Evolutionary conservation across 805 yeast species (phyloP).

Genomic region (Cyberlindnera misumaiensis): DNA sequence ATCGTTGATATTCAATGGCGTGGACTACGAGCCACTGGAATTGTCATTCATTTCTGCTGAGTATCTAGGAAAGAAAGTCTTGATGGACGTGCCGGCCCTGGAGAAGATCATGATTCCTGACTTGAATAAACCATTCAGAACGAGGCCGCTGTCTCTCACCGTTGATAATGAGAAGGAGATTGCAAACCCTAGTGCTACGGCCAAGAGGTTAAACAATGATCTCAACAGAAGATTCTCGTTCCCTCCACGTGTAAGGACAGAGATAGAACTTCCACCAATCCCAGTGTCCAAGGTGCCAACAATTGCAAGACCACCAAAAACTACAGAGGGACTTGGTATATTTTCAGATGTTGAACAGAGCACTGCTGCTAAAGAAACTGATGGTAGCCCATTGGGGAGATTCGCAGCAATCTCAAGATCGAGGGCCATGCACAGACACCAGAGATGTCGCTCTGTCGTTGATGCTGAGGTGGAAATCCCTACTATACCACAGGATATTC

Average conservation of each 20-base stretch:
- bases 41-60: constrained; percentile 6
- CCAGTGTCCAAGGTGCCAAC: background rate
- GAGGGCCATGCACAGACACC: too few species aligned
- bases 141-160: background rate
- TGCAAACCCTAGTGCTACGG: constrained; percentile 22
- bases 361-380: too few species aligned
- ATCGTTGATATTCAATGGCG: constrained; percentile 32
- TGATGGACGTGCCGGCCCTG: background rate
- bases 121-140: background rate
- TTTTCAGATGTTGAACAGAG: too few species aligned
- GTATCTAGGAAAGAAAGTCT: constrained; percentile 3
- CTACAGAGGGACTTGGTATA: too few species aligned
- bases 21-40: constrained; percentile 26
- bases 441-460: too few species aligned
- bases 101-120: constrained; percentile 1
- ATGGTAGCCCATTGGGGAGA: too few species aligned
- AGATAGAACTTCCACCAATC: background rate
- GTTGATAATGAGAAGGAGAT: constrained; percentile 22
- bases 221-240: constrained; percentile 21
- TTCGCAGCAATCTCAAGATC: too few species aligned
- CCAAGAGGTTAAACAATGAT: constrained; percentile 17
- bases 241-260: constrained; percentile 12
- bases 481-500: too few species aligned
- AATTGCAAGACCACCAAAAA: too few species aligned
- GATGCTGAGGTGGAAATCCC: too few species aligned